phyloP scores from a whole-genome alignment of 805 yeast genomes.

The Wickerhamomyces xylosicus region DNA sequence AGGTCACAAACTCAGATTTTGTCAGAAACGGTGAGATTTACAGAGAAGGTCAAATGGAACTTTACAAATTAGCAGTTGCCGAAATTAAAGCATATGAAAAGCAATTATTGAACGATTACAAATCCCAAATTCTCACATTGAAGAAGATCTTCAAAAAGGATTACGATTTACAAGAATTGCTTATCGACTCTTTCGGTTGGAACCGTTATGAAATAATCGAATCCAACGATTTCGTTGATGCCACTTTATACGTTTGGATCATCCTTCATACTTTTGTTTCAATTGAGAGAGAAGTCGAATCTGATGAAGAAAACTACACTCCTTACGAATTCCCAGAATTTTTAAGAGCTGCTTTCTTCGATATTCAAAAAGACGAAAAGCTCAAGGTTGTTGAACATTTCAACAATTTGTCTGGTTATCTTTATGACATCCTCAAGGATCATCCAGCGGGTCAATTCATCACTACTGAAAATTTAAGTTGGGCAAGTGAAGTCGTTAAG shows the following conservation, averaged over 20 bases:
- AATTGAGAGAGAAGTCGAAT: not conserved
- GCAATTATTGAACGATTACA: slow-evolving; percentile 30
- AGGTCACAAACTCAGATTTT: slow-evolving; percentile 12
- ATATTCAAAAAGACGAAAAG: not conserved
- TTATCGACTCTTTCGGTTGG: slow-evolving; percentile 37
- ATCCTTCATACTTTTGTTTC: slow-evolving; percentile 3
- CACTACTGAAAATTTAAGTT: slow-evolving; percentile 4
- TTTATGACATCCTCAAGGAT: slow-evolving; percentile 3
- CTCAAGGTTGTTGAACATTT: slow-evolving; percentile 1
- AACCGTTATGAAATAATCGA: slow-evolving; percentile 34
- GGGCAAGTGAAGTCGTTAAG: slow-evolving; percentile 9
- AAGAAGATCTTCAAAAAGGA: slow-evolving; percentile 46
- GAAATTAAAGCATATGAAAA: slow-evolving; percentile 42
- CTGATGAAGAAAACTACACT: slow-evolving; percentile 3
- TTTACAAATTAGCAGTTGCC: slow-evolving; percentile 34
- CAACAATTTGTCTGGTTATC: slow-evolving; percentile 2
- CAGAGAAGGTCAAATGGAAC: slow-evolving; percentile 35
- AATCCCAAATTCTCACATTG: slow-evolving; percentile 33
- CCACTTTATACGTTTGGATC: slow-evolving; percentile 11
- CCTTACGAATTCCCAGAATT: slow-evolving; percentile 12
- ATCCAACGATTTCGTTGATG: slow-evolving; percentile 31
- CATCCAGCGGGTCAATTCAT: slow-evolving; percentile 3
- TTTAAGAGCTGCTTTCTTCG: slow-evolving; percentile 4
- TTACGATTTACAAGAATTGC: slow-evolving; percentile 32
- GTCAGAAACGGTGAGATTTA: slow-evolving; percentile 30